Evolutionary conservation across 306 rosid species (phyloP).

Genomic region (Pueraria montana): DNA sequence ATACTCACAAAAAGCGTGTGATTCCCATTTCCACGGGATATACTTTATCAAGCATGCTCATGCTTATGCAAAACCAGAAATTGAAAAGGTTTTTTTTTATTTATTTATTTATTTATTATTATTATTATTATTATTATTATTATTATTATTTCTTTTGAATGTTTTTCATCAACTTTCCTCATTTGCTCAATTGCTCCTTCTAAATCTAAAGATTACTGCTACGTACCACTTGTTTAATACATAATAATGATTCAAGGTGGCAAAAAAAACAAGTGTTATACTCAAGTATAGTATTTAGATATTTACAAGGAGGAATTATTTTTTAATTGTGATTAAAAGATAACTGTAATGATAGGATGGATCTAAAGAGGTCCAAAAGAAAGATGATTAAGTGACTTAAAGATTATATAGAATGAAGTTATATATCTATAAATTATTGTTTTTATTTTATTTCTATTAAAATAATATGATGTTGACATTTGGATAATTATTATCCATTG

Average conservation of each 20-base stretch:
- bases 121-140: no score
- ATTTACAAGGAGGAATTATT: no score
- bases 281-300: not conserved
- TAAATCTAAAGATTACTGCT: not conserved
- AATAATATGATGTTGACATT: no score
- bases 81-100: no score
- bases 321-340: not conserved
- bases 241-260: not conserved
- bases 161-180: not conserved
- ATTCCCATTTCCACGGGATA: constrained; percentile 5
- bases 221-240: not conserved
- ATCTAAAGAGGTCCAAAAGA: no score
- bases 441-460: no score
- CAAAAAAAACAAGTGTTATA: not conserved
- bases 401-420: no score
- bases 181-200: not conserved
- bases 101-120: no score
- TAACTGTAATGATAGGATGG: no score
- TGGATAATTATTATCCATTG: no score
- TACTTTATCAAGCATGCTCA: not conserved
- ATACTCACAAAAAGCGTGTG: not conserved
- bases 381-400: no score
- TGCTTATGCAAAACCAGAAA: constrained; percentile 41
- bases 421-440: no score
- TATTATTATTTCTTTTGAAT: not conserved